A percentile compares a stretch with the other conserved stretches of the same genome.
These are phyloP conservation scores for Ogataea sp. DNA, from an alignment of 805 yeast species.

Conservation along the genomic window DNA sequence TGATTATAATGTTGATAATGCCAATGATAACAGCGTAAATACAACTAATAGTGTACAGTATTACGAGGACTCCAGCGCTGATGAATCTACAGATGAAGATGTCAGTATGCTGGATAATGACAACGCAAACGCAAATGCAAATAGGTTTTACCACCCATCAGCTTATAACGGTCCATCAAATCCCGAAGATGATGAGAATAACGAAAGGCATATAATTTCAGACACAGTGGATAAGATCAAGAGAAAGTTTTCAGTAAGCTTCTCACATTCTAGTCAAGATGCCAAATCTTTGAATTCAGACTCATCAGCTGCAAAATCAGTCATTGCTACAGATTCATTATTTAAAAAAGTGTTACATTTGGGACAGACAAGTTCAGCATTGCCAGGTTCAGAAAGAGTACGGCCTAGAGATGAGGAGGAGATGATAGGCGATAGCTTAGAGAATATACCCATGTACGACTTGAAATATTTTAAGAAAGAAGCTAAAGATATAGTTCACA, in stretches of 20 bases:
- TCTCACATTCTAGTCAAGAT: neutral
- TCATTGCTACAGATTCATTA: neutral
- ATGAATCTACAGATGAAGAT: conserved; percentile 17
- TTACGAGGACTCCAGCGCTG: conserved; percentile 16
- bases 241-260: neutral
- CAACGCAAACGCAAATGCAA: neutral
- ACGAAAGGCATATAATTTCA: neutral
- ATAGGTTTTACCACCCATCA: neutral
- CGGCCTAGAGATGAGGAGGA: conserved; percentile 29
- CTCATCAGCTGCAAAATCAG: conserved; percentile 2
- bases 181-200: neutral
- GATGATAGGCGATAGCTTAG: conserved; percentile 19
- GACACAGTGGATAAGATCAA: neutral
- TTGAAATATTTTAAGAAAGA: conserved; percentile 37
- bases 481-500: conserved; percentile 45
- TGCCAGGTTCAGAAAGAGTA: conserved; percentile 24
- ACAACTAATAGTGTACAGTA: neutral
- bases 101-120: conserved; percentile 5
- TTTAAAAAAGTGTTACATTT: conserved; percentile 6
- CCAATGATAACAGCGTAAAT: conserved; percentile 2
- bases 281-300: too few species aligned
- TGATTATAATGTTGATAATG: too few species aligned
- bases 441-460: conserved; percentile 35
- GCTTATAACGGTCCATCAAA: neutral
- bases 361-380: conserved; percentile 24